Percentiles rank a stretch among this genome's conserved stretches.
These are phyloP conservation scores for Phenoliferia sp. DNA, from an alignment of 1,284 basidiomycete species.

Conservation along the genomic window DNA sequence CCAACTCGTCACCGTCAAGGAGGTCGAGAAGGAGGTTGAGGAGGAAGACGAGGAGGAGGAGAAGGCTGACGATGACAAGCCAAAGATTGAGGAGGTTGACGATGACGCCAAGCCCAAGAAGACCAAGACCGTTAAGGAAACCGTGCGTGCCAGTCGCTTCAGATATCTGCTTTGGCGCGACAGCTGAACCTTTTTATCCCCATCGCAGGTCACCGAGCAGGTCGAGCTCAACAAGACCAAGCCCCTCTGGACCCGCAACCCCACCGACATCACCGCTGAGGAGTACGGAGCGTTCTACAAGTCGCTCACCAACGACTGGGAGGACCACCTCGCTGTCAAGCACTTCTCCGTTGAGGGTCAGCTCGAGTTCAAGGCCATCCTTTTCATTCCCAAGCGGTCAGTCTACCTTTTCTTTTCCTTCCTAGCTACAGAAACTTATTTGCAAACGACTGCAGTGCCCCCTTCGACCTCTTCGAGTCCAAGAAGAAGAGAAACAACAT, in stretches of 20 bases:
- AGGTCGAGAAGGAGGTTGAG: slow-evolving; percentile 66
- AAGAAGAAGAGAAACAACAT: slow-evolving; percentile 99
- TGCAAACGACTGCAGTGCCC: slow-evolving; percentile 56
- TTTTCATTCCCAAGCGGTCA: slow-evolving; percentile 91
- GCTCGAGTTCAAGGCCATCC: slow-evolving; percentile 99
- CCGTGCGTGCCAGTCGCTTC: neutral
- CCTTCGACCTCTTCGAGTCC: slow-evolving; percentile 98
- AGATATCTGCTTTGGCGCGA: neutral
- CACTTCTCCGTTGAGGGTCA: slow-evolving; percentile 99
- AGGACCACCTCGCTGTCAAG: slow-evolving; percentile 98
- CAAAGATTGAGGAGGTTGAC: slow-evolving; percentile 71
- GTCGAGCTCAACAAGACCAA: slow-evolving; percentile 99
- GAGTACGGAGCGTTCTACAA: slow-evolving; percentile 99
- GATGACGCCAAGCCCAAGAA: slow-evolving; percentile 88
- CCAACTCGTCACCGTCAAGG: slow-evolving; percentile 96
- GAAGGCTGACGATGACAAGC: slow-evolving; percentile 66
- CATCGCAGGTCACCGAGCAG: slow-evolving; percentile 67
- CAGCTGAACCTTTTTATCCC: neutral
- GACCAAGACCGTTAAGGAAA: slow-evolving; percentile 93
- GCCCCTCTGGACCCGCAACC: slow-evolving; percentile 98
- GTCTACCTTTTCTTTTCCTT: slow-evolving; percentile 34
- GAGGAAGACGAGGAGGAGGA: slow-evolving; percentile 38
- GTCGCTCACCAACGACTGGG: slow-evolving; percentile 99
- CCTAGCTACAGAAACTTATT: neutral
- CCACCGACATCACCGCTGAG: slow-evolving; percentile 83